A percentile compares a stretch with the other conserved stretches of the same genome.
phyloP scores from a whole-genome alignment of 1,284 basidiomycete species.

The Schizopora paradoxa region DNA sequence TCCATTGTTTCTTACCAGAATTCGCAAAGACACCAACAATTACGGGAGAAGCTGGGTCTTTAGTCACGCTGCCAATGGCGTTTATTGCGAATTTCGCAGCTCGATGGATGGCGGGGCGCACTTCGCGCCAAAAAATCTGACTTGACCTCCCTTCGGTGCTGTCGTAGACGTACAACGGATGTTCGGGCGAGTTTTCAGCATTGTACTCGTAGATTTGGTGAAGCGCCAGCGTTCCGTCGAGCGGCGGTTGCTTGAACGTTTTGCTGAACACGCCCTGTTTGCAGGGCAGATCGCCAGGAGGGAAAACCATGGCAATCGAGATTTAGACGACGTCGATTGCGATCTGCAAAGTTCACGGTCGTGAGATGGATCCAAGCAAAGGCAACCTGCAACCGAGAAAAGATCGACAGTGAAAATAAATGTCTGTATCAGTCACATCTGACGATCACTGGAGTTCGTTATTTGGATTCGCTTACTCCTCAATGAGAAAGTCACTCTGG shows the following conservation, averaged over 20 bases:
- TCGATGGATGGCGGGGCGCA: slow-evolving; percentile 8
- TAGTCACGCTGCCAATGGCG: neutral
- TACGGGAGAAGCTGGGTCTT: slow-evolving; percentile 3
- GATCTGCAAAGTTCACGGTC: no score
- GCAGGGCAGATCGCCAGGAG: no score
- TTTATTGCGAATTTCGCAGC: slow-evolving; percentile 11
- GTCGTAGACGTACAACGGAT: slow-evolving; percentile 31
- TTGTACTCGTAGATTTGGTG: slow-evolving; percentile 7
- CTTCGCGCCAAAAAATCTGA: slow-evolving; percentile 20
- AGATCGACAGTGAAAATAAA: no score
- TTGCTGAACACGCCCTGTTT: slow-evolving; percentile 1
- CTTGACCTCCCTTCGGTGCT: slow-evolving; percentile 21
- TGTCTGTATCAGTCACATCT: no score
- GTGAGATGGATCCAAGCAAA: no score
- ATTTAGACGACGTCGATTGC: no score
- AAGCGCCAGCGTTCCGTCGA: slow-evolving; percentile 2
- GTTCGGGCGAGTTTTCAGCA: slow-evolving; percentile 22
- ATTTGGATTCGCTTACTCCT: no score
- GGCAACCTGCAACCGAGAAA: no score
- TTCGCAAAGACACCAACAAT: slow-evolving; percentile 21
- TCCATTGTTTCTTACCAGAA: slow-evolving; percentile 17
- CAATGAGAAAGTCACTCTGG: no score
- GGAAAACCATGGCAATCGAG: no score
- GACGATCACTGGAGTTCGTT: no score
- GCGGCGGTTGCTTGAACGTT: slow-evolving; percentile 2